Base-by-base conservation (phyloP, 108 stramenopile species). In the Phaeodactylum tricornutum region DNA sequence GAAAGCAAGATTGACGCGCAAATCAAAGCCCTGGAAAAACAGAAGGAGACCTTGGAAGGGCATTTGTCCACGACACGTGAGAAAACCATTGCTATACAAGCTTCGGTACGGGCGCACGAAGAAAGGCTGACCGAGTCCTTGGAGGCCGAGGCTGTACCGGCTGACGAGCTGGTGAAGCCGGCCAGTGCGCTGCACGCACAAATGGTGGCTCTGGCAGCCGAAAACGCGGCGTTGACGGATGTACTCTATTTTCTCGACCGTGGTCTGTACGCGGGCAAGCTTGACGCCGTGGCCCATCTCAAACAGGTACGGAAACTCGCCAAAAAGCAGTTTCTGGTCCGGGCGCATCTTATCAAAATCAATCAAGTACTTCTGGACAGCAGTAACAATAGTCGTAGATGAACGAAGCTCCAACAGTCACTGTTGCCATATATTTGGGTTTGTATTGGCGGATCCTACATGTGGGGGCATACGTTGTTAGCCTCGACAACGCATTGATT, bases 191-290 rank as follows among this genome's bases (percentile, higher is more conserved):
- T 67, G 14, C 64, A 81, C 14, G 59, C 66, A 8, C 84, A 92
- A 70, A 73, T 86, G 84, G 51, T 92, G 5, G 59, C 71, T 22
- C 53, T 87, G 34, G 57, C 55, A 27, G 81, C 90, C 0, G 77
- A 82, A 44, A 87, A 67, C 61, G 74, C 75, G 1, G 64, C 84
- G 8, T 62, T 85, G 20, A 71, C 79, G 7, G 91, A 92, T 67
- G 69, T 65, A 14, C 57, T 92, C 29, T 92, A 88, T 61, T 92
- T 83, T 66, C 53, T 92, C 44, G 86, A 88, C 63, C 54, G 67
- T 42, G 77, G 74, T 16, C 53, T 92, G 61, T 74, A 75, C 22
- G 55, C 43, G 52, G 69, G 74, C 1, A 60, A 53, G n/a, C 57
- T 88, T 1, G 59, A 73, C n/a, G 56, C 80, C 29, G 74, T 74